Base-by-base conservation (phyloP, 495 filamentous ascomycete genomes). In the Bryoglossum gracile region DNA sequence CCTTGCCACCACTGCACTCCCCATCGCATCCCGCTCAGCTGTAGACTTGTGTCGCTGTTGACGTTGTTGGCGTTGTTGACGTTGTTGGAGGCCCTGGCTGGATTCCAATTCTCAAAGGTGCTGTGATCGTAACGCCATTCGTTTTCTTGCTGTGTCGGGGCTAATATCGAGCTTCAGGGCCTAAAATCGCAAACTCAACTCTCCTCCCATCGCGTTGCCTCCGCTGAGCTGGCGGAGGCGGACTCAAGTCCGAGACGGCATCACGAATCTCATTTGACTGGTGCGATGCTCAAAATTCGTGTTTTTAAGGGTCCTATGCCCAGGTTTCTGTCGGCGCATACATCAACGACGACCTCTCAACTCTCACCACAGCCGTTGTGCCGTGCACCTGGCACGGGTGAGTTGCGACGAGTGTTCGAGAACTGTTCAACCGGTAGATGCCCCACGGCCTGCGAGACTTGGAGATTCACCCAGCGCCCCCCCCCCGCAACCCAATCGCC, bases 181-280 rank as follows among this genome's bases (percentile, higher is more conserved):
- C 14, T 41, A 17, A 4, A 40, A 32, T 48, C 36, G 24, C 35
- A 39, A 19, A 41, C 9, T 32, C 25, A 2, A 44, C 2, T 5
- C n/a, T n/a, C 23, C 11, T 30, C 35, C 23, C 16, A 41, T 8
- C 9, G 38, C 17, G 10, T 33, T 23, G 42, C 17, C 14, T 41
- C 9, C 25, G 36, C 46, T n/a, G n/a, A n/a, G n/a, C n/a, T n/a
- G n/a, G n/a, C n/a, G 47, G 47, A 50, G 14, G 9, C 47, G 47
- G 47, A 5, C 37, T 23, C 18, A 22, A 16, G 17, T 50, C 47
- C 47, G 47, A 49, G 14, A 35, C 19, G 19, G 22, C 24, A 6
- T 41, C 17, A 1, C 13, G 24, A 30, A 9, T 16, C 39, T 22
- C 19, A 34, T 33, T 34, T 46, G 2, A n/a, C 26, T 9, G 10